Evolutionary conservation across 352 stramenopile species (phyloP).

Genomic region (Pythium brachiatum): DNA sequence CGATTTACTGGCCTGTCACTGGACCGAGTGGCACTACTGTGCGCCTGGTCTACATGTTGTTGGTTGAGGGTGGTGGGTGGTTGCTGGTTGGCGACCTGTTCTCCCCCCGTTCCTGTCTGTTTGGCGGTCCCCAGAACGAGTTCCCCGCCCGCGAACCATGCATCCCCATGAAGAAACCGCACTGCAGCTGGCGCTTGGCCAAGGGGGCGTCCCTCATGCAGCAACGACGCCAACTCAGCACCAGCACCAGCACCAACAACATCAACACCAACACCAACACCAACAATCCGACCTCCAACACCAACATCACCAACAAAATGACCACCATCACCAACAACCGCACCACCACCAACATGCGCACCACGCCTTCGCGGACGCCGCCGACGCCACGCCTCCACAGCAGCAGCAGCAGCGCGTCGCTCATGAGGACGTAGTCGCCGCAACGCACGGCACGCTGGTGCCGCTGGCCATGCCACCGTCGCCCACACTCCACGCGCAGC

Average conservation of each 20-base stretch:
- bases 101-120: constrained; percentile 12
- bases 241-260: not conserved
- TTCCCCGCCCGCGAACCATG: constrained; percentile 6
- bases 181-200: constrained; percentile 23
- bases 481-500: constrained; percentile 15
- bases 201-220: constrained; percentile 22
- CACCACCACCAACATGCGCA: too few relatives aligned
- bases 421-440: not conserved
- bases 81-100: constrained; percentile 21
- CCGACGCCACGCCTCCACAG: not conserved
- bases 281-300: constrained; percentile 1
- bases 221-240: constrained; percentile 9
- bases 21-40: not conserved
- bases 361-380: constrained; percentile 2
- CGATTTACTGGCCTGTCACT: not conserved
- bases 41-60: constrained; percentile 5
- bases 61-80: constrained; percentile 12
- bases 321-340: too few relatives aligned
- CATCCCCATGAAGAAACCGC: constrained; percentile 27
- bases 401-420: not conserved
- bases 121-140: not conserved
- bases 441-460: constrained; percentile 18
- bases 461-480: constrained; percentile 27
- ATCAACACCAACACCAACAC: constrained; percentile 1
- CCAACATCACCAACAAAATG: not conserved